Evolutionary conservation across 805 yeast genomes (phyloP).

Genomic region (Lachancea fermentati): DNA sequence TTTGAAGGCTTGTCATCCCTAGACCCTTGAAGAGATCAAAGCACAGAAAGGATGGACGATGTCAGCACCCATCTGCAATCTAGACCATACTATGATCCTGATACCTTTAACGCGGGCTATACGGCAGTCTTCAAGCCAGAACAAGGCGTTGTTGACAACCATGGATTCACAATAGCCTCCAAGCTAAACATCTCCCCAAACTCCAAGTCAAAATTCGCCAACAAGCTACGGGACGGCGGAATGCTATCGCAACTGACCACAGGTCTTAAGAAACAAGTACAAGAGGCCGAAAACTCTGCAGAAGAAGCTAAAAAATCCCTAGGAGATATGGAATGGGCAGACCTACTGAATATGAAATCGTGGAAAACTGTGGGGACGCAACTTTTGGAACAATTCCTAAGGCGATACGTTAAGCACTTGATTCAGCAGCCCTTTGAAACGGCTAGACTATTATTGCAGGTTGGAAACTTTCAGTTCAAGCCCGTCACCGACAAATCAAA

Average conservation of each 20-base stretch:
- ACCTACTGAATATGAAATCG: constrained; percentile 56
- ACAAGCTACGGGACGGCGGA: constrained; percentile 8
- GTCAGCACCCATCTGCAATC: constrained; percentile 22
- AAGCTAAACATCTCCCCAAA: constrained; percentile 32
- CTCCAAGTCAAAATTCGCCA: constrained; percentile 11
- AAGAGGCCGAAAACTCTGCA: constrained; percentile 5
- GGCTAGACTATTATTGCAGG: constrained; percentile 70
- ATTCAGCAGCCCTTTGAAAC: constrained; percentile 87
- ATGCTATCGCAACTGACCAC: constrained; percentile 8
- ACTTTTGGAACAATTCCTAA: constrained; percentile 54
- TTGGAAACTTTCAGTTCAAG: constrained; percentile 52
- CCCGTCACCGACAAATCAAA: constrained; percentile 10
- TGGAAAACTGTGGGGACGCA: constrained; percentile 52
- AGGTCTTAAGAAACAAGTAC: constrained; percentile 6
- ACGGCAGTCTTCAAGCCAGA: constrained; percentile 56
- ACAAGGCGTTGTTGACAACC: constrained; percentile 49
- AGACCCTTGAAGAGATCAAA: no score
- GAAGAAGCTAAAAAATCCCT: constrained; percentile 9
- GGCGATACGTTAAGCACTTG: constrained; percentile 63
- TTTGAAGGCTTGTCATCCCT: no score
- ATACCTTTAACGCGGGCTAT: constrained; percentile 59
- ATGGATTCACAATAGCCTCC: constrained; percentile 38
- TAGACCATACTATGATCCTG: constrained; percentile 71
- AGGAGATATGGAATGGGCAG: constrained; percentile 55
- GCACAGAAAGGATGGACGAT: constrained; percentile 7